Base-by-base conservation (phyloP, 2,329 filamentous ascomycete species). In the Exophiala sp. region DNA sequence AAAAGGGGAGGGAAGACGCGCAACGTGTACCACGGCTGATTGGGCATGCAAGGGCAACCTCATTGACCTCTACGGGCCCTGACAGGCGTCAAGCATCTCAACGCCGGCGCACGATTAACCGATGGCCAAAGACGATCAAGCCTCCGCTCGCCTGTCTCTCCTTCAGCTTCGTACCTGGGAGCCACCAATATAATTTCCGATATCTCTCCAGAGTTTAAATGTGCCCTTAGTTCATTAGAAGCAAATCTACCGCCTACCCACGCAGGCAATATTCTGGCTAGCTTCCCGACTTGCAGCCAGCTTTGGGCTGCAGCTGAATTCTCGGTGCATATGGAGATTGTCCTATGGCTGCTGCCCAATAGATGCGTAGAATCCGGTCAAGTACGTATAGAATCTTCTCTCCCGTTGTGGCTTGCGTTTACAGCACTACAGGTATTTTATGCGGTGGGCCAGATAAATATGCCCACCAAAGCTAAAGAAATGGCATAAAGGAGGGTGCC, bases 141-240 rank as follows among this genome's bases (percentile, higher is more conserved):
- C 34, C 34, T 34, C 30, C 30, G 30, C 14, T n/a, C 9, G 14
- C 14, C 19, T n/a, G 6, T 5, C 18, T 11, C 14, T 16, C 14
- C 34, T 37, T 37, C 34, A 37, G 34, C 38, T 41, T 23, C 13
- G 8, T 27, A 8, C 18, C 9, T 19, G n/a, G 13, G 34, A 29
- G 21, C 24, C 44, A 46, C 22, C 34, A 37, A 42, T 19, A 46
- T 38, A 50, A 50, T 50, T 46, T 50, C 48, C 48, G 48, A 50
- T 42, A 42, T 50, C 48, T 50, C 22, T 30, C 27, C 27, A 18
- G 32, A 29, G 16, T 27, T 11, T 35, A 16, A n/a, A 6, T n/a
- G 6, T n/a, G 5, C 13, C 14, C 30, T n/a, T n/a, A n/a, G n/a
- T n/a, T n/a, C n/a, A n/a, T n/a, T n/a, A n/a, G n/a, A n/a, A n/a